phyloP scores from a whole-genome alignment of 129 eudicot genomes.

The Erigeron canadensis region DNA sequence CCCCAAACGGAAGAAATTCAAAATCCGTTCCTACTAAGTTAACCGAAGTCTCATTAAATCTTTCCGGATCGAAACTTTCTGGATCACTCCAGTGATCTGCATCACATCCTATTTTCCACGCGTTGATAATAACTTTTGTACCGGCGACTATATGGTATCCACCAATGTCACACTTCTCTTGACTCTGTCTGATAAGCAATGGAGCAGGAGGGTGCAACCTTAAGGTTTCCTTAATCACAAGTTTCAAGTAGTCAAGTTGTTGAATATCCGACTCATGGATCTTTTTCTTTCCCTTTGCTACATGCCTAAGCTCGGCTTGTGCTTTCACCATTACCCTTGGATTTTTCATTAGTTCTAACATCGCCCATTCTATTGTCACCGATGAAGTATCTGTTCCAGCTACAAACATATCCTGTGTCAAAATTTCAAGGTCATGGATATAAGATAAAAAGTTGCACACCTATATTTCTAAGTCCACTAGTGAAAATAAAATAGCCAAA shows the following conservation, averaged over 20 bases:
- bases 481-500: too few species aligned
- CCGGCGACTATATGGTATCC: not conserved
- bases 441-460: not conserved
- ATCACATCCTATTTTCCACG: not conserved
- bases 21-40: not conserved
- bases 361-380: conserved; percentile 1
- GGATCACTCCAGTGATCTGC: not conserved
- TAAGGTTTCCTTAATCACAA: not conserved
- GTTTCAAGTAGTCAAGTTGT: not conserved
- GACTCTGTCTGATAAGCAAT: not conserved
- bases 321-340: not conserved
- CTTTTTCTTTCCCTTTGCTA: not conserved
- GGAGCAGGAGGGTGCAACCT: conserved; percentile 15
- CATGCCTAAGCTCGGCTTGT: not conserved
- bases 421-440: not conserved
- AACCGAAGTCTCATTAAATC: not conserved
- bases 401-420: conserved; percentile 11
- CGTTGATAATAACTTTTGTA: conserved; percentile 3
- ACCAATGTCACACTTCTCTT: not conserved
- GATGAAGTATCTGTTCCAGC: conserved; percentile 3
- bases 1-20: conserved; percentile 15
- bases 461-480: too few species aligned
- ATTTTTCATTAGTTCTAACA: not conserved
- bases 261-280: not conserved
- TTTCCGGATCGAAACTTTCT: not conserved